Percentiles rank a stretch among this genome's conserved stretches.
Conservation (phyloP, 2,329 filamentous ascomycete species). For the Beauveria asiatica region DNA sequence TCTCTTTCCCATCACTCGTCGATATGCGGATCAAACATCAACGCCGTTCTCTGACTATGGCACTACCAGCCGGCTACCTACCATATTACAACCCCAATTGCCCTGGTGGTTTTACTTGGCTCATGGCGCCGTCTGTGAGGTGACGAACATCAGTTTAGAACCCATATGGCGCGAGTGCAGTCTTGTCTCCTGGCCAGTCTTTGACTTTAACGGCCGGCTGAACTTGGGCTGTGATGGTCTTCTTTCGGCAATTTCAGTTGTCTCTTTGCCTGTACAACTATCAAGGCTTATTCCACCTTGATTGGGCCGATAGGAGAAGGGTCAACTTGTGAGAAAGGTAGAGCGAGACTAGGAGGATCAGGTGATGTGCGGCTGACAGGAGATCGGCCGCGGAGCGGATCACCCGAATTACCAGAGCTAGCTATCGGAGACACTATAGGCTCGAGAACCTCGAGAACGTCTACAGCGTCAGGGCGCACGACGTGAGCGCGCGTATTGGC, state of each 20-base stretch:
- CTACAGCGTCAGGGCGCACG: conserved; percentile 7
- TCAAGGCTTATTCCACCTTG: background rate
- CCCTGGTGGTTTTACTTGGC: background rate
- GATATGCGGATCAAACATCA: background rate
- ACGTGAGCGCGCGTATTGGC: conserved; percentile 7
- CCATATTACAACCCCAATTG: background rate
- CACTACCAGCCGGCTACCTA: background rate
- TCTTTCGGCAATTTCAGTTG: background rate
- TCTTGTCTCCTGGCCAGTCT: background rate
- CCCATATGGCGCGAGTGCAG: background rate
- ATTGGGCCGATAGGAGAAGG: background rate
- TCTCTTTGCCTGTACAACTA: background rate
- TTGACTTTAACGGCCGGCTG: background rate
- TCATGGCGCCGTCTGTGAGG: background rate
- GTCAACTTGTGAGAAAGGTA: background rate
- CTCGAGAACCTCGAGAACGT: conserved; percentile 2
- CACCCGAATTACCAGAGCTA: background rate
- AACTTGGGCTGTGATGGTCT: background rate
- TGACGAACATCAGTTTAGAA: background rate
- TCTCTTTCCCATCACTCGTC: background rate
- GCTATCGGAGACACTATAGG: background rate
- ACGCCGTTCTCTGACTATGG: background rate
- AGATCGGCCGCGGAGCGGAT: conserved; percentile 6
- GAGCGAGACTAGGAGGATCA: background rate
- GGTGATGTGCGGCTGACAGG: background rate